Conservation (phyloP, 1,284 basidiomycete species). For the Termitomyces sp. region DNA sequence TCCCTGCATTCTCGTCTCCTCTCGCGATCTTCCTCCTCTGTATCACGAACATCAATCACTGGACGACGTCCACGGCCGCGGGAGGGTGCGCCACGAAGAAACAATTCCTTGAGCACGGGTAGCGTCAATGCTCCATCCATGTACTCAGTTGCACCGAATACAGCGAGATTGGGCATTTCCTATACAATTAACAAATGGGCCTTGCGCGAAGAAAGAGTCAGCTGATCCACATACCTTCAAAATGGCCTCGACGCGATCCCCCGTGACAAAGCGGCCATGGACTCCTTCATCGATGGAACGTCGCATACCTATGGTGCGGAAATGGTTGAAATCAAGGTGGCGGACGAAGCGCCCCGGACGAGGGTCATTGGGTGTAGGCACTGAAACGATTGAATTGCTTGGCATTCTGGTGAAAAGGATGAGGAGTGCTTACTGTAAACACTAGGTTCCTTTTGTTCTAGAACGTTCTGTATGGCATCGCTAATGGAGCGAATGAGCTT, state of each 20-base stretch:
- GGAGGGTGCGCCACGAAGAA: slow-evolving; percentile 73
- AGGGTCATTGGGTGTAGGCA: slow-evolving; percentile 67
- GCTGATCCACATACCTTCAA: slow-evolving; percentile 56
- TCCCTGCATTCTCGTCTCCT: slow-evolving; percentile 73
- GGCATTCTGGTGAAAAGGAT: background rate
- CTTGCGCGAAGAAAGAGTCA: slow-evolving; percentile 12
- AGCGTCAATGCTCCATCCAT: slow-evolving; percentile 89
- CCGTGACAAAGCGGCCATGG: slow-evolving; percentile 89
- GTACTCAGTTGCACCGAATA: slow-evolving; percentile 92
- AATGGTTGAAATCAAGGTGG: slow-evolving; percentile 88
- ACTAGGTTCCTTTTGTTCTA: slow-evolving; percentile 57
- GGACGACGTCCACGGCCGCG: slow-evolving; percentile 61
- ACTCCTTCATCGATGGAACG: slow-evolving; percentile 89
- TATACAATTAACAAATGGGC: slow-evolving; percentile 23
- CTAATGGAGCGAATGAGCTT: slow-evolving; percentile 70
- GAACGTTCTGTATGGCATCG: slow-evolving; percentile 64
- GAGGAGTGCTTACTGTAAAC: slow-evolving; percentile 53
- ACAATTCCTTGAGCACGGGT: slow-evolving; percentile 78
- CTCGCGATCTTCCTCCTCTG: slow-evolving; percentile 68
- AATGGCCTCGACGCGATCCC: slow-evolving; percentile 76
- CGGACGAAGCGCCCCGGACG: slow-evolving; percentile 73
- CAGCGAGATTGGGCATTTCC: slow-evolving; percentile 81
- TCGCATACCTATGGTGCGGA: slow-evolving; percentile 91
- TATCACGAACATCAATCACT: slow-evolving; percentile 40
- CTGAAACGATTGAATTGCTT: slow-evolving; percentile 30